A percentile compares a stretch with the other conserved stretches of the same genome.
phyloP scores from a whole-genome alignment of 345 rosid species.

The Cochlearia excelsa region DNA sequence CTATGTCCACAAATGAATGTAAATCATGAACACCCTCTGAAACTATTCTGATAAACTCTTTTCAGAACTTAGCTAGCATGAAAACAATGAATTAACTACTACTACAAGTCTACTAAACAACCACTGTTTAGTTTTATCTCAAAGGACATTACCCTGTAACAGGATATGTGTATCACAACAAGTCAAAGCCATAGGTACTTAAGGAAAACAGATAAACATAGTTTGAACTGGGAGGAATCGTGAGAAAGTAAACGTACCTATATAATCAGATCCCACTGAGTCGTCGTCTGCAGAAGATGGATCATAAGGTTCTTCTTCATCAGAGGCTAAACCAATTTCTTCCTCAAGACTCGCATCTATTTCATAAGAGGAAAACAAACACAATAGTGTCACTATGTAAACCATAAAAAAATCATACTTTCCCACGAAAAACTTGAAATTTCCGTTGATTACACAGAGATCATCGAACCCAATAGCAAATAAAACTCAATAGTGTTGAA shows the following conservation, averaged over 20 bases:
- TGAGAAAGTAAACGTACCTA: slow-evolving; percentile 4
- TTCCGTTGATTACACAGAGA: not conserved
- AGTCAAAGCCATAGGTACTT: not conserved
- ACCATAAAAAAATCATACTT: not conserved
- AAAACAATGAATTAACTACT: not conserved
- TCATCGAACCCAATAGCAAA: not conserved
- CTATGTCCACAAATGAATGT: slow-evolving; percentile 16
- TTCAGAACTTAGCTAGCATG: not conserved
- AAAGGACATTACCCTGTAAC: not conserved
- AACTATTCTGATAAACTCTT: not conserved
- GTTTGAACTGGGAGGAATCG: not conserved
- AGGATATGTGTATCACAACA: not conserved
- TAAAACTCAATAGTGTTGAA: not conserved
- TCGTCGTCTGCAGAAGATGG: slow-evolving; percentile 11
- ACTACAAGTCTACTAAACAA: not conserved
- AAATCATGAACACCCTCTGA: slow-evolving; percentile 8
- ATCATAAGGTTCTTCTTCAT: slow-evolving; percentile 21
- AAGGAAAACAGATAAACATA: not conserved
- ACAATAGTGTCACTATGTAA: not conserved
- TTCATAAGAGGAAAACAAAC: not conserved
- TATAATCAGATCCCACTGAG: slow-evolving; percentile 9
- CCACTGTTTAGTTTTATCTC: not conserved
- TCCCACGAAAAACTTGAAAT: no score
- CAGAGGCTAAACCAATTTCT: slow-evolving; percentile 2
- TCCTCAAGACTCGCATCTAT: slow-evolving; percentile 14